Conservation (phyloP, 345 rosid genomes). For the Camelina hispida region DNA sequence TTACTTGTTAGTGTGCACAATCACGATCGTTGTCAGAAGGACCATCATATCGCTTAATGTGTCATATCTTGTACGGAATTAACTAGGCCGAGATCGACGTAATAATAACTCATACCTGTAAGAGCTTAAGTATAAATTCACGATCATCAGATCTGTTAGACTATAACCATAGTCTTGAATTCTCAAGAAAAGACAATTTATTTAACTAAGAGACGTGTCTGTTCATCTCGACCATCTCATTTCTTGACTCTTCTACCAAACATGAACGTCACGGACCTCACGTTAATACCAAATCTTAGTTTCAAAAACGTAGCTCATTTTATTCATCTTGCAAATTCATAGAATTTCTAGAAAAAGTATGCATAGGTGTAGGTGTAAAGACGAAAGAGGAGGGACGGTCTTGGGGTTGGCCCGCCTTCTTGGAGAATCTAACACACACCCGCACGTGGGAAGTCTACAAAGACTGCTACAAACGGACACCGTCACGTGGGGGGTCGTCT, state of each 20-base stretch:
- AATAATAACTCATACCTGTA: neutral
- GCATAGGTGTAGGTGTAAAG: neutral
- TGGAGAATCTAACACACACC: slow-evolving; percentile 28
- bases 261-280: too few species aligned
- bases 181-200: neutral
- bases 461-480: slow-evolving; percentile 40
- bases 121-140: neutral
- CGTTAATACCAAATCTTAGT: neutral
- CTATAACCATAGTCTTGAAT: neutral
- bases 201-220: too few species aligned
- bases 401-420: slow-evolving; percentile 27
- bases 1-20: neutral
- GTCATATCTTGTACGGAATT: neutral
- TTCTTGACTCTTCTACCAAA: too few species aligned
- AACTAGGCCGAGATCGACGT: neutral
- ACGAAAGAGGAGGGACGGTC: slow-evolving; percentile 29
- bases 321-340: neutral
- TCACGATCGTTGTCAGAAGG: slow-evolving; percentile 12
- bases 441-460: slow-evolving; percentile 42
- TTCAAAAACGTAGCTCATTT: neutral
- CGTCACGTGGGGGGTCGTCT: slow-evolving; percentile 34
- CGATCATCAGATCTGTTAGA: neutral
- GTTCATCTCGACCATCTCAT: too few species aligned
- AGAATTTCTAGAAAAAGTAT: neutral
- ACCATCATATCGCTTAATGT: neutral